Base-by-base conservation (phyloP, 306 rosid genomes). In the Vachellia collinsii region DNA sequence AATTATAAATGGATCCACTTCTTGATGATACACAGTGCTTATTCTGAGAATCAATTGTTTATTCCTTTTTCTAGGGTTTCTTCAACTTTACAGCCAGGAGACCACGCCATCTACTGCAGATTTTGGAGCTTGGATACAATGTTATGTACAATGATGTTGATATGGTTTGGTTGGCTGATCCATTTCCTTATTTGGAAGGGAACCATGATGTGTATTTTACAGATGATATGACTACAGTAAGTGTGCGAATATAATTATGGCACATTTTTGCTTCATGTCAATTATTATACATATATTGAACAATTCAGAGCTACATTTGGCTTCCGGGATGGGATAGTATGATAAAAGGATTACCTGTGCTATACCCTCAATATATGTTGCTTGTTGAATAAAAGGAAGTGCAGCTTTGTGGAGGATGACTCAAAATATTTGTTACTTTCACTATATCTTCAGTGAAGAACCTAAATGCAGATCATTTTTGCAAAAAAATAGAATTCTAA, bases 101-200 rank as follows among this genome's bases (percentile, higher is more conserved):
- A 85, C 98, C 99, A 0, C 89, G 88, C 37, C 99, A 96, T 82
- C 85, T 96, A 11, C 85, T 93, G 74, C 88, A 92, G 74, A 93
- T 96, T 90, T 83, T 96, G 97, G 97, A 96, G 86, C 98, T 92
- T 85, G 99, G 99, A 75, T 93, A 92, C 79, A 90, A 83, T 53
- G 98, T 93, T 29, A 96, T 96, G 98, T 96, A 96, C 89, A 96
- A 96, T 85, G 98, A 94, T 78, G 99, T 96, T 76, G 99, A 96
- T 78, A 96, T 96, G 99, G 92, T 96, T 76, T 96, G 99, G 99
- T 70, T 93, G 86, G 97, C 87, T 41, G 99, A 96, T 85, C 99
- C 97, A 3, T 90, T 96, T 88, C 92, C 93, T 76, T 88, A 93
- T 82, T 67, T 96, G 78, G 75, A 85, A 85, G 97, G 98, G 79